Conservation (phyloP, 306 rosid species). For the Dryas alaskensis region DNA sequence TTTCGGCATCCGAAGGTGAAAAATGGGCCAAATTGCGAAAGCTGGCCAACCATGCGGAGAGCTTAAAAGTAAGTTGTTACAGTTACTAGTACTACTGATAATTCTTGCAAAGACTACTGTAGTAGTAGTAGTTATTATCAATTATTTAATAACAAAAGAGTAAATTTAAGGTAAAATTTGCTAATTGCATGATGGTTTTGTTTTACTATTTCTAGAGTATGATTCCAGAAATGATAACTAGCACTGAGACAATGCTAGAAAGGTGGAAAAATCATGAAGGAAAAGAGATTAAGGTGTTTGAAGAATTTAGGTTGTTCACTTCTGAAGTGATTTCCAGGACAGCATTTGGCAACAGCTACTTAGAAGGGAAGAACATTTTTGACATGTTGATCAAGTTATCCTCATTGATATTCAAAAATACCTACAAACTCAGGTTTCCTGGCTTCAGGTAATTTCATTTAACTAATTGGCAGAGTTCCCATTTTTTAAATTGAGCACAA, state of each 20-base stretch:
- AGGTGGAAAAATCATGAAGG: conserved; percentile 30
- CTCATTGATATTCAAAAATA: conserved; percentile 12
- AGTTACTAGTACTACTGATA: no score
- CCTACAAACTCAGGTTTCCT: conserved; percentile 21
- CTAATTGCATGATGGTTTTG: not conserved
- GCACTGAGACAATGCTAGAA: conserved; percentile 28
- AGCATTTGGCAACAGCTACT: conserved; percentile 35
- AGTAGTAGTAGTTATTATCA: not conserved
- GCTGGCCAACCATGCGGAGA: conserved; percentile 34
- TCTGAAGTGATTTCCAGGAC: conserved; percentile 33
- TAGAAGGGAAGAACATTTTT: conserved; percentile 29
- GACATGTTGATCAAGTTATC: conserved; percentile 22
- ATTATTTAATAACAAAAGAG: not conserved
- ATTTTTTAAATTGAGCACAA: no score
- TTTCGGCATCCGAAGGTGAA: conserved; percentile 27
- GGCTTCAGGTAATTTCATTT: conserved; percentile 22
- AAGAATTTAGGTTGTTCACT: conserved; percentile 26
- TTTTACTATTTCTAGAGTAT: conserved; percentile 16
- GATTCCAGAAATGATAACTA: conserved; percentile 28
- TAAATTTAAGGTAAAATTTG: no score
- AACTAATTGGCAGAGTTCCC: not conserved
- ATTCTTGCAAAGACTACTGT: not conserved
- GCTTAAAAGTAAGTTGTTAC: conserved; percentile 24
- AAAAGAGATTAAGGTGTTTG: conserved; percentile 28
- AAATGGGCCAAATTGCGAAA: conserved; percentile 35